Evolutionary conservation across 2,329 filamentous ascomycete species (phyloP).

Genomic region (Talaromyces sp.): DNA sequence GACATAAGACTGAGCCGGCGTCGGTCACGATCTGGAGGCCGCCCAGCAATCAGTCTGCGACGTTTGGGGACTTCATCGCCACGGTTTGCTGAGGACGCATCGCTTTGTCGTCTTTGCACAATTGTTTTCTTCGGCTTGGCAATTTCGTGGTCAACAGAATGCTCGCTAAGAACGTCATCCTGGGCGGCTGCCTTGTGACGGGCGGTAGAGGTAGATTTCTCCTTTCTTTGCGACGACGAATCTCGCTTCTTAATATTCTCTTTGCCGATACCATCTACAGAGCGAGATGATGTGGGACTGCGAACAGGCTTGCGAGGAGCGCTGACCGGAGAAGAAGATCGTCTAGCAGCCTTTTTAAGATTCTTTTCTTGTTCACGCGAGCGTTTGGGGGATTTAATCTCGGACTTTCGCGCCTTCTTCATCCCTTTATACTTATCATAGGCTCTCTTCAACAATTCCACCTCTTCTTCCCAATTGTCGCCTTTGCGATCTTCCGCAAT

Average conservation of each 20-base stretch:
- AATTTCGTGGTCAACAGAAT: slow-evolving; percentile 31
- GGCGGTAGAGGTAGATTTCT: slow-evolving; percentile 1
- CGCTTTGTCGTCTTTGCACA: slow-evolving; percentile 28
- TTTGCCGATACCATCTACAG: slow-evolving; percentile 23
- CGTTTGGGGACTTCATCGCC: slow-evolving; percentile 35
- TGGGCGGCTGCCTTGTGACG: slow-evolving; percentile 23
- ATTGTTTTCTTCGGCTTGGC: slow-evolving; percentile 26
- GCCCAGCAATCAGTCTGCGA: slow-evolving; percentile 38
- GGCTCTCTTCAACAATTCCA: slow-evolving; percentile 68
- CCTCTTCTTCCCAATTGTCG: slow-evolving; percentile 85
- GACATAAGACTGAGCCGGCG: slow-evolving; percentile 35
- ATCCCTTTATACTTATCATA: slow-evolving; percentile 36
- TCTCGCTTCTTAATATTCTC: slow-evolving; percentile 18
- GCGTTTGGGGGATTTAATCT: slow-evolving; percentile 35
- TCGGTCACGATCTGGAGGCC: slow-evolving; percentile 35
- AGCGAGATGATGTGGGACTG: slow-evolving; percentile 27
- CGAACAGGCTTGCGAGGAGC: slow-evolving; percentile 28
- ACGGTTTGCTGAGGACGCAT: slow-evolving; percentile 23
- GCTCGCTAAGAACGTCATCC: slow-evolving; percentile 21
- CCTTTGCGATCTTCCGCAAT: slow-evolving; percentile 77
- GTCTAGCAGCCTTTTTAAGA: slow-evolving; percentile 28
- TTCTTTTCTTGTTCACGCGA: slow-evolving; percentile 38
- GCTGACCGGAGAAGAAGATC: slow-evolving; percentile 37
- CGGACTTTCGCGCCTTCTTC: slow-evolving; percentile 32
- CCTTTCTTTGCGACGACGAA: slow-evolving; percentile 8